Base-by-base conservation (phyloP, 495 filamentous ascomycete species). In the Staphylotrichum longicolle region DNA sequence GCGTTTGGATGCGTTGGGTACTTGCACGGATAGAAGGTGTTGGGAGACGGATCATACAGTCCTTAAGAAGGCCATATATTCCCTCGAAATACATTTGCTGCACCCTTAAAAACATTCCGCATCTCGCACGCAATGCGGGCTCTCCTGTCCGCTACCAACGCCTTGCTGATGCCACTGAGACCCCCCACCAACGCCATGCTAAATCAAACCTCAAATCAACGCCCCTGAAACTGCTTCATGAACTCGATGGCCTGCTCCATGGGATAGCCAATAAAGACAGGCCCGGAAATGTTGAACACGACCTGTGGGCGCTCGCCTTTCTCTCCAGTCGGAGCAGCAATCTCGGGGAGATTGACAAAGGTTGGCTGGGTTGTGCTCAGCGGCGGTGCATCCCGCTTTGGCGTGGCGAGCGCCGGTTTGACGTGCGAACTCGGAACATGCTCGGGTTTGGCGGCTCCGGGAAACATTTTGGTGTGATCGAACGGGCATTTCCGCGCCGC, bases 221-320 rank as follows among this genome's bases (percentile, higher is more conserved):
- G 45, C 9, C 62, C 54, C 61, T 75, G 77, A 34, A 73, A 80
- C 46, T 86, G 81, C 61, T 86, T 83, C 78, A 96, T 79, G 40
- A 96, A 75, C 27, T 77, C 74, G 20, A 89, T 83, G 15, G 89
- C 86, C 69, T 94, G 87, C 60, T 94, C 90, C 41, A 91, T 81
- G 1, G 88, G 83, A 69, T 94, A 96, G 0, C 91, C 91, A 63
- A 96, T 88, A 67, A 96, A 96, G 2, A 96, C 90, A 0, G 92
- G 91, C 0, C 92, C 92, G 30, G 87, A 93, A 61, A 77, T 70
- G 49, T 72, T 74, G 47, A 95, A 94, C 0, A 90, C 76, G 78
- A 95, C 83, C 64, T 86, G 85, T 1, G 88, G 81, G 9, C 60
- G 64, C 14, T 48, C 63, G 10, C 48, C 51, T 33, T 66, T 69